A percentile compares a stretch with the other conserved stretches of the same genome.
Evolutionary conservation across 1,284 basidiomycete genomes (phyloP).

Genomic region (Cutaneotrichosporon sp.): DNA sequence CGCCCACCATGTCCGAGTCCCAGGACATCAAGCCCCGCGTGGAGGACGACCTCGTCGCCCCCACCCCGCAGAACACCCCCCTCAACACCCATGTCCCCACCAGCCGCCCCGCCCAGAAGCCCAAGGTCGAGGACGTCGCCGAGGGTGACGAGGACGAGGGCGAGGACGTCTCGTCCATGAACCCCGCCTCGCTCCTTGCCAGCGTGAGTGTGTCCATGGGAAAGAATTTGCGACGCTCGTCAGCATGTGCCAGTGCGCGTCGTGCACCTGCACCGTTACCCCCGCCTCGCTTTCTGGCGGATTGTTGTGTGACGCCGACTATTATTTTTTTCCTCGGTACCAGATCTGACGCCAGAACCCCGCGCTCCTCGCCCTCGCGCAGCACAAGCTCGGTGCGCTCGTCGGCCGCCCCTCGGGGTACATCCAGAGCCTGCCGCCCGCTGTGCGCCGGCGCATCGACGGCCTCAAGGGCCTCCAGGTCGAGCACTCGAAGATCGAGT

Average conservation of each 20-base stretch:
- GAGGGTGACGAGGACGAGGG: slow-evolving; percentile 56
- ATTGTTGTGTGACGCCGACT: not conserved
- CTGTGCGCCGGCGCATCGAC: slow-evolving; percentile 83
- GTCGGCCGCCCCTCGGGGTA: slow-evolving; percentile 81
- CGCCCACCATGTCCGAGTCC: slow-evolving; percentile 43
- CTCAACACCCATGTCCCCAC: slow-evolving; percentile 69
- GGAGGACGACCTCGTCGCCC: slow-evolving; percentile 57
- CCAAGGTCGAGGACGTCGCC: slow-evolving; percentile 68
- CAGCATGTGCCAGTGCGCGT: not conserved
- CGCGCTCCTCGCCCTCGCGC: slow-evolving; percentile 62
- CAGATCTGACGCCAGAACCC: slow-evolving; percentile 53
- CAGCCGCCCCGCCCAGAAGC: slow-evolving; percentile 64
- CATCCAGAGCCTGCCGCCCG: slow-evolving; percentile 78
- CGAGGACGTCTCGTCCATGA: slow-evolving; percentile 57
- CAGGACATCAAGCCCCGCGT: slow-evolving; percentile 44
- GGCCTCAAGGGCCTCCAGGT: slow-evolving; percentile 93
- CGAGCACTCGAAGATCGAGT: slow-evolving; percentile 89
- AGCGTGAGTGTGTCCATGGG: slow-evolving; percentile 41
- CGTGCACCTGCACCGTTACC: slow-evolving; percentile 1
- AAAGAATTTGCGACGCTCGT: not conserved
- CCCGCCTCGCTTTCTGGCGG: not conserved
- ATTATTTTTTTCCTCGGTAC: not conserved
- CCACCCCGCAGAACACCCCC: slow-evolving; percentile 80
- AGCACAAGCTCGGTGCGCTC: slow-evolving; percentile 66
- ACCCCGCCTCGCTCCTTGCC: slow-evolving; percentile 53